phyloP scores from a whole-genome alignment of 2,329 filamentous ascomycete species.

The Beauveria rudraprayagi region DNA sequence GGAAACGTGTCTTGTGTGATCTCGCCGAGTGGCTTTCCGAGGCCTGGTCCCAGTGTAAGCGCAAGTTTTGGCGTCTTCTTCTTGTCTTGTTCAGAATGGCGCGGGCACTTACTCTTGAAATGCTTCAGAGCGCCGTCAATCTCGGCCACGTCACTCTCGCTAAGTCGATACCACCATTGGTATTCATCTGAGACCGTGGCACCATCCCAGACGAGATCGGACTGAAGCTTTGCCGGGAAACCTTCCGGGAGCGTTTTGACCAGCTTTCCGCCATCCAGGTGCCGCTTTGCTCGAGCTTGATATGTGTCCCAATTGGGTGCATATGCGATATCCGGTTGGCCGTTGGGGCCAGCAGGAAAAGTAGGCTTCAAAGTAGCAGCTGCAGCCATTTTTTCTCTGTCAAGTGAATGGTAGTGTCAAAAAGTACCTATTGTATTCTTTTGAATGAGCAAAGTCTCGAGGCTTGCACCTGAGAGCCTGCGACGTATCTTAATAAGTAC shows the following conservation, averaged over 20 bases:
- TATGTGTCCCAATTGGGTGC: constrained; percentile 47
- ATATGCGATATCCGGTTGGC: constrained; percentile 53
- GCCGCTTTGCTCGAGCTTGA: constrained; percentile 37
- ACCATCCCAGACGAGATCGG: constrained; percentile 50
- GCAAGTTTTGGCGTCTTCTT: background rate
- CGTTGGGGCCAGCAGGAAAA: constrained; percentile 23
- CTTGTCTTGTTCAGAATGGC: too few species aligned
- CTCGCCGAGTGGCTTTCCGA: constrained; percentile 30
- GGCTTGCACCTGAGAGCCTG: background rate
- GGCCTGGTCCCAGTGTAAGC: constrained; percentile 1
- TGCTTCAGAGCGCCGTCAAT: constrained; percentile 34
- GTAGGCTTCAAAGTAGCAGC: constrained; percentile 13
- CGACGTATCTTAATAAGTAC: background rate
- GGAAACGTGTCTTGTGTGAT: constrained; percentile 47
- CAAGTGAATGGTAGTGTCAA: too few species aligned
- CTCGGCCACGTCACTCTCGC: constrained; percentile 38
- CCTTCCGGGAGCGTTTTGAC: constrained; percentile 36
- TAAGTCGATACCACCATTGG: constrained; percentile 46
- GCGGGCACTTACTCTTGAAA: constrained; percentile 31
- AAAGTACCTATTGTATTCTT: too few species aligned
- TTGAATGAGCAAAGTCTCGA: too few species aligned
- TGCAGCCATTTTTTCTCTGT: constrained; percentile 17
- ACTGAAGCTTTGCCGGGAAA: constrained; percentile 41
- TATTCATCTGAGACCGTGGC: constrained; percentile 37
- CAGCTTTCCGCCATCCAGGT: constrained; percentile 33